Evolutionary conservation across 2,329 filamentous ascomycete genomes (phyloP).

Genomic region (Periconia sp.): DNA sequence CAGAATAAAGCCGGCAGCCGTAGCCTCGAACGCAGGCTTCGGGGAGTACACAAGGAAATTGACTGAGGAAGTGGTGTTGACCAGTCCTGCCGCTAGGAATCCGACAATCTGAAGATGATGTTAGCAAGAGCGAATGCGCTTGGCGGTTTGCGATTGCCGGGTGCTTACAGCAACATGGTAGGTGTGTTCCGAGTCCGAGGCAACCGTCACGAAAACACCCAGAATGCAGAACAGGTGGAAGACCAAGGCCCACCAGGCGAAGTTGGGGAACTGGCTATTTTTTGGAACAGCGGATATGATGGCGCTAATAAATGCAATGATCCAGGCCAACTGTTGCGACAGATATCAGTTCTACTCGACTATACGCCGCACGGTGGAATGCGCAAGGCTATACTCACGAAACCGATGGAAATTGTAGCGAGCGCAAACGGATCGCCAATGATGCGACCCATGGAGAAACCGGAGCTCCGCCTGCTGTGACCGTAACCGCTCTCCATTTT

Average conservation of each 20-base stretch:
- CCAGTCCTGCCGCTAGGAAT: slow-evolving; percentile 79
- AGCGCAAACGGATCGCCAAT: slow-evolving; percentile 95
- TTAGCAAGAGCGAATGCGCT: slow-evolving; percentile 20
- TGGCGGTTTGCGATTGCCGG: neutral
- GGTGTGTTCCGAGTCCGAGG: slow-evolving; percentile 78
- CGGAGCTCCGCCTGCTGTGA: slow-evolving; percentile 44
- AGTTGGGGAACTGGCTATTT: slow-evolving; percentile 70
- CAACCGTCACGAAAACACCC: slow-evolving; percentile 79
- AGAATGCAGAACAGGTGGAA: slow-evolving; percentile 83
- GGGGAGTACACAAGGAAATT: slow-evolving; percentile 82
- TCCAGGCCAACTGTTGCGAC: slow-evolving; percentile 77
- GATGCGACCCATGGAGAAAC: slow-evolving; percentile 82
- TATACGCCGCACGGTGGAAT: neutral
- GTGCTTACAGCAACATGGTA: slow-evolving; percentile 79
- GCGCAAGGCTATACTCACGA: slow-evolving; percentile 62
- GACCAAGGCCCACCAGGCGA: slow-evolving; percentile 87
- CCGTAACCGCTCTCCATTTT: slow-evolving; percentile 75
- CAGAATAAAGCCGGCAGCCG: slow-evolving; percentile 89
- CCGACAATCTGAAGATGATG: slow-evolving; percentile 66
- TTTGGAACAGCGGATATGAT: slow-evolving; percentile 66
- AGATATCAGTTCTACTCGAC: slow-evolving; percentile 12
- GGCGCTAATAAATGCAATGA: slow-evolving; percentile 86
- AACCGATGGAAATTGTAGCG: slow-evolving; percentile 86
- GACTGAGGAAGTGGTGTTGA: slow-evolving; percentile 82
- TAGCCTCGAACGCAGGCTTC: slow-evolving; percentile 75